These are phyloP conservation scores for Heterobasidion occidentale DNA, from an alignment of 1,284 basidiomycete genomes.

Conservation along the genomic window DNA sequence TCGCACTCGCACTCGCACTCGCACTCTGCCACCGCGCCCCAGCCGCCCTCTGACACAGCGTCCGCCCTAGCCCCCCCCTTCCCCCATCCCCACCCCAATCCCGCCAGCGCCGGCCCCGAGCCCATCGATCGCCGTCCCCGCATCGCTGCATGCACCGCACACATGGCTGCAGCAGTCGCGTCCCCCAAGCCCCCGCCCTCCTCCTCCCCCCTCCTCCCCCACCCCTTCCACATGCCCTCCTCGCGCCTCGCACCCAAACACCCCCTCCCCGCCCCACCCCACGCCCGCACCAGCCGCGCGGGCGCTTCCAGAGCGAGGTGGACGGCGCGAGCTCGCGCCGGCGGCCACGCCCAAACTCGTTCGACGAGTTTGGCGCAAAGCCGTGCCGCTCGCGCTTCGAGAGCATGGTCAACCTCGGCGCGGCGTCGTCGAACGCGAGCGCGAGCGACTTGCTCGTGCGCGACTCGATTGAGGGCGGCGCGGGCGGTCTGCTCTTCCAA, in stretches of 20 bases:
- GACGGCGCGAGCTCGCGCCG: slow-evolving; percentile 44
- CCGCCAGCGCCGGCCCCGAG: not conserved
- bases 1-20: too few relatives aligned
- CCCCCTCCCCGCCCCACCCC: slow-evolving; percentile 21
- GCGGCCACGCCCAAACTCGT: slow-evolving; percentile 52
- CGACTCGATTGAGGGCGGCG: slow-evolving; percentile 46
- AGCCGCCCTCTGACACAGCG: not conserved
- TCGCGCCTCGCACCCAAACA: slow-evolving; percentile 24
- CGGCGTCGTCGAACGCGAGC: slow-evolving; percentile 40
- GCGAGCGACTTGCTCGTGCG: slow-evolving; percentile 58
- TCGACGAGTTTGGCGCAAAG: slow-evolving; percentile 53
- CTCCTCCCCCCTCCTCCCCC: slow-evolving; percentile 33
- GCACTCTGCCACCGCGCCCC: too few relatives aligned
- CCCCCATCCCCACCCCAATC: not conserved
- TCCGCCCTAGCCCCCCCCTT: not conserved
- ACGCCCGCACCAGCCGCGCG: slow-evolving; percentile 35
- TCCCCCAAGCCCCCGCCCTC: slow-evolving; percentile 19
- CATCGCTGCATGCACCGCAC: slow-evolving; percentile 4
- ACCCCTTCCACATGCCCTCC: slow-evolving; percentile 40
- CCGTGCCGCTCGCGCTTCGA: slow-evolving; percentile 51
- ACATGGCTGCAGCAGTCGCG: slow-evolving; percentile 42
- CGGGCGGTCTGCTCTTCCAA: not conserved
- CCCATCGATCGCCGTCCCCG: not conserved
- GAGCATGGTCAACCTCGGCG: slow-evolving; percentile 59
- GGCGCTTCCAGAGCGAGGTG: slow-evolving; percentile 65